Percentiles rank a stretch among this genome's conserved stretches.
These are phyloP conservation scores for Bombardia bombarda DNA, from an alignment of 495 filamentous ascomycete species.

Conservation along the genomic window DNA sequence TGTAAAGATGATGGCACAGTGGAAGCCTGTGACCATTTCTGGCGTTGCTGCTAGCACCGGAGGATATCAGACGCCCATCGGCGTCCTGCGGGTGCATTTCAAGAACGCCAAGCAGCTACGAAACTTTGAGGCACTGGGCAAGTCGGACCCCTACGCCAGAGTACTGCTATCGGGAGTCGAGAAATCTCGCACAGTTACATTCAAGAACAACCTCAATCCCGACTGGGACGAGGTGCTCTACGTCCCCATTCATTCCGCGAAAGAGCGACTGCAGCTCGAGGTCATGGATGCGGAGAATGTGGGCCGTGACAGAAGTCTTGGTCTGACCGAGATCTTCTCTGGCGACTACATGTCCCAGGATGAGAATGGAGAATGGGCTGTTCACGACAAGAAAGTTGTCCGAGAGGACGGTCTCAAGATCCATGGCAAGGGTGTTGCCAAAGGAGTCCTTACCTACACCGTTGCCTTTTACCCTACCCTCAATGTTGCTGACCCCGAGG, in stretches of 20 bases:
- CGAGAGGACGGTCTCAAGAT: slow-evolving; percentile 57
- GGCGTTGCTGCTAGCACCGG: slow-evolving; percentile 66
- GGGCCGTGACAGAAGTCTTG: slow-evolving; percentile 79
- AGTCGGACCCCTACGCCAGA: slow-evolving; percentile 90
- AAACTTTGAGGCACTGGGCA: slow-evolving; percentile 91
- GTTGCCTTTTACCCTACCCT: slow-evolving; percentile 84
- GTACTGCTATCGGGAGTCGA: slow-evolving; percentile 84
- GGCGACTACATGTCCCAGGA: slow-evolving; percentile 72
- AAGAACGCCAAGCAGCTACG: slow-evolving; percentile 71
- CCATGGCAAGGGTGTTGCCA: slow-evolving; percentile 55
- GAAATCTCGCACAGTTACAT: slow-evolving; percentile 87
- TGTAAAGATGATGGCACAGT: slow-evolving; percentile 80
- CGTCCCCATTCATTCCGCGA: slow-evolving; percentile 78
- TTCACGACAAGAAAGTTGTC: slow-evolving; percentile 63
- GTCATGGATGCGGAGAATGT: slow-evolving; percentile 95
- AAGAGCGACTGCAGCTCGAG: slow-evolving; percentile 79
- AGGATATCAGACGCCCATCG: slow-evolving; percentile 87
- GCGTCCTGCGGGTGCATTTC: slow-evolving; percentile 92
- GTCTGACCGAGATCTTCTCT: slow-evolving; percentile 63
- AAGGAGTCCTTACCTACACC: slow-evolving; percentile 78
- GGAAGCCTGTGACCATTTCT: slow-evolving; percentile 86
- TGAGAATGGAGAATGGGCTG: slow-evolving; percentile 72
- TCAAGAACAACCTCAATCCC: slow-evolving; percentile 90
- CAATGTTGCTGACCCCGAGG: slow-evolving; percentile 83
- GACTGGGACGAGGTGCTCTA: slow-evolving; percentile 96